These are phyloP conservation scores for Poteriospumella lacustris DNA, from an alignment of 108 stramenopile species.

Conservation along the genomic window DNA sequence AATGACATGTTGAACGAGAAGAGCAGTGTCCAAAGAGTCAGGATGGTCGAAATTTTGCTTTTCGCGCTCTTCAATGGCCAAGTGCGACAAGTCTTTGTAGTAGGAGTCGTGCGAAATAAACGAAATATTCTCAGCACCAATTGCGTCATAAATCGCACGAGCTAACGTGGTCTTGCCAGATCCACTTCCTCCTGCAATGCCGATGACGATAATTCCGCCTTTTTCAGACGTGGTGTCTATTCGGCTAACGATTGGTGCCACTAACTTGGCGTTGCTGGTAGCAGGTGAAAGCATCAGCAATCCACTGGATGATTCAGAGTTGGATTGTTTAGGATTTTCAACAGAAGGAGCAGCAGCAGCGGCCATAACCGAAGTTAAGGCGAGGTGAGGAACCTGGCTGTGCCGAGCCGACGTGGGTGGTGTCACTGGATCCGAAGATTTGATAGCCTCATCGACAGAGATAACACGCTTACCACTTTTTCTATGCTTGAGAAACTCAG, in stretches of 20 bases:
- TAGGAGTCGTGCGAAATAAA: conserved; percentile 67
- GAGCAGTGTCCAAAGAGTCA: conserved; percentile 75
- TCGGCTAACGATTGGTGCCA: neutral
- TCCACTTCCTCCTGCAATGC: conserved; percentile 51
- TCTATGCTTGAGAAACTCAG: no score
- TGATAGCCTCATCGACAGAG: no score
- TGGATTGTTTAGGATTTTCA: no score
- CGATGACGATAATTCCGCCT: conserved; percentile 33
- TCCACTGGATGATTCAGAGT: no score
- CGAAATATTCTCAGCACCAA: conserved; percentile 64
- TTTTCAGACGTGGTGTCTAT: neutral
- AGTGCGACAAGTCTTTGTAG: conserved; percentile 66
- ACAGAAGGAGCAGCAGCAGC: no score
- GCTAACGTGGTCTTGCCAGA: conserved; percentile 72
- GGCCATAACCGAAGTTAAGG: no score
- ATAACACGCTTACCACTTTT: no score
- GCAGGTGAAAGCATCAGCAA: no score
- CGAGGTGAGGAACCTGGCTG: no score
- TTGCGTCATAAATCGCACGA: conserved; percentile 57
- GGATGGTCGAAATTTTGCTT: conserved; percentile 89
- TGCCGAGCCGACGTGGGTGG: no score
- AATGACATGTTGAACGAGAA: conserved; percentile 72
- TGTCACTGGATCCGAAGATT: no score
- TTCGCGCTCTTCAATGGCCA: conserved; percentile 65
- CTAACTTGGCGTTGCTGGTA: neutral